Conservation (phyloP, 23 red algal genomes). For the Cyanidium caldarium region DNA sequence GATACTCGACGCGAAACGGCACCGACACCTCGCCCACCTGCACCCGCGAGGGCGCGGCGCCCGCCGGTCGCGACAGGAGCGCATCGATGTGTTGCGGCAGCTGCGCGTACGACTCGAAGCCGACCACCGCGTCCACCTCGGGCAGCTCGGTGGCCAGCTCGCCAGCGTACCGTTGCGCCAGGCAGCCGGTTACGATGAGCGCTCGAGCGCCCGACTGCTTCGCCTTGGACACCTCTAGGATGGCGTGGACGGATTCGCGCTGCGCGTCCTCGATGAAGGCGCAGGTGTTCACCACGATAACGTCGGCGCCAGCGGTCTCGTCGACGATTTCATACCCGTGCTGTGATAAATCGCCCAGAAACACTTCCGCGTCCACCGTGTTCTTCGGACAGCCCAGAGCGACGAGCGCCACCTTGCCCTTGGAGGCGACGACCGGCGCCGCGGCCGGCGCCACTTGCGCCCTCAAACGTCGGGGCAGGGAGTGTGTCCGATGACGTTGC, state of each 20-base stretch:
- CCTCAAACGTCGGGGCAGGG: too few species aligned
- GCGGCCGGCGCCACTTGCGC: too few species aligned
- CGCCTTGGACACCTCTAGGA: constrained; percentile 29
- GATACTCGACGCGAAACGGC: constrained; percentile 76
- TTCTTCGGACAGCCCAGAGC: constrained; percentile 92
- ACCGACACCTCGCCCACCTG: constrained; percentile 45
- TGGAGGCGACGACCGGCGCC: too few species aligned
- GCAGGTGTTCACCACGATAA: constrained; percentile 85
- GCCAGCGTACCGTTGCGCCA: constrained; percentile 83
- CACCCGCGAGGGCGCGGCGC: neutral
- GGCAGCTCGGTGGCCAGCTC: constrained; percentile 64
- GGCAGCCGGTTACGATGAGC: constrained; percentile 83
- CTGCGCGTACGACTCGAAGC: constrained; percentile 66
- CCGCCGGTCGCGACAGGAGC: neutral
- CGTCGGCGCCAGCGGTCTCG: constrained; percentile 38
- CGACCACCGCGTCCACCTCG: constrained; percentile 90
- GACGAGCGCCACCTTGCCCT: constrained; percentile 72
- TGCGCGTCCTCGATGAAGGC: constrained; percentile 94
- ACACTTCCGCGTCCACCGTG: constrained; percentile 90
- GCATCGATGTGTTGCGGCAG: constrained; percentile 26
- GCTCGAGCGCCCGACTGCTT: constrained; percentile 17
- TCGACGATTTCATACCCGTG: constrained; percentile 9
- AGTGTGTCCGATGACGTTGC: too few species aligned
- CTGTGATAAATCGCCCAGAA: constrained; percentile 41
- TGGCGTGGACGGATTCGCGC: constrained; percentile 46